Percentiles rank a stretch among this genome's conserved stretches.
These are phyloP conservation scores for Aspergillus latus DNA, from an alignment of 2,329 filamentous ascomycete genomes.

Conservation along the genomic window DNA sequence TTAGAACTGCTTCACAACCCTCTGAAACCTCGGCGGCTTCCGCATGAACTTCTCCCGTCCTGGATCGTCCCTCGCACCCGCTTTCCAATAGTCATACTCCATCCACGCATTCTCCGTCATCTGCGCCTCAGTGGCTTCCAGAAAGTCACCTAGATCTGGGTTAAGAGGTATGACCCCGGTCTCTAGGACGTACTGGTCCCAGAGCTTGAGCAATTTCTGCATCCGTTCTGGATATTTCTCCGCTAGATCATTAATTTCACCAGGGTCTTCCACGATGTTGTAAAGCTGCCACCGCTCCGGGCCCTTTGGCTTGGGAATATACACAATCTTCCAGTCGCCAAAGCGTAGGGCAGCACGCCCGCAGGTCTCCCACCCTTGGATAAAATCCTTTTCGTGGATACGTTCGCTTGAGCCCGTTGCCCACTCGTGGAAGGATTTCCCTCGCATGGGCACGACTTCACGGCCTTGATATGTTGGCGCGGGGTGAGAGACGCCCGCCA, in stretches of 20 bases:
- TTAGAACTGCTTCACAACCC: slow-evolving; percentile 38
- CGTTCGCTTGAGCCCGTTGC: slow-evolving; percentile 29
- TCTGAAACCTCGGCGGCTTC: slow-evolving; percentile 35
- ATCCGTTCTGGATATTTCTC: slow-evolving; percentile 46
- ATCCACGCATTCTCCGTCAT: slow-evolving; percentile 67
- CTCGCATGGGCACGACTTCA: slow-evolving; percentile 48
- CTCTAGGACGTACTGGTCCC: slow-evolving; percentile 60
- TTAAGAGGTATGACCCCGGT: slow-evolving; percentile 61
- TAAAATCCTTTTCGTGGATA: slow-evolving; percentile 54
- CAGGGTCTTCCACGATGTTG: slow-evolving; percentile 53
- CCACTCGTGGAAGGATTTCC: slow-evolving; percentile 22
- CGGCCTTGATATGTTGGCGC: slow-evolving; percentile 54
- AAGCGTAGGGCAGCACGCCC: slow-evolving; percentile 56
- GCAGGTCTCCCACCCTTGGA: slow-evolving; percentile 59
- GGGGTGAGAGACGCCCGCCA: slow-evolving; percentile 51
- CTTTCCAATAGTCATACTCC: slow-evolving; percentile 65
- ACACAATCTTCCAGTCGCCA: slow-evolving; percentile 59
- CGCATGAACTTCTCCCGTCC: slow-evolving; percentile 42
- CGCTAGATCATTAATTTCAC: slow-evolving; percentile 51
- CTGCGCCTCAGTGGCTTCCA: slow-evolving; percentile 62
- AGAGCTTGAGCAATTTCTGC: slow-evolving; percentile 52
- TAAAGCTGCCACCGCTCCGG: slow-evolving; percentile 60
- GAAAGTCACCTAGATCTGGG: slow-evolving; percentile 58
- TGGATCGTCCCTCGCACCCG: slow-evolving; percentile 52
- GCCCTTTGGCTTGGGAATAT: slow-evolving; percentile 57